phyloP scores from a whole-genome alignment of 164 flowering plant genomes.

The Piper longum region DNA sequence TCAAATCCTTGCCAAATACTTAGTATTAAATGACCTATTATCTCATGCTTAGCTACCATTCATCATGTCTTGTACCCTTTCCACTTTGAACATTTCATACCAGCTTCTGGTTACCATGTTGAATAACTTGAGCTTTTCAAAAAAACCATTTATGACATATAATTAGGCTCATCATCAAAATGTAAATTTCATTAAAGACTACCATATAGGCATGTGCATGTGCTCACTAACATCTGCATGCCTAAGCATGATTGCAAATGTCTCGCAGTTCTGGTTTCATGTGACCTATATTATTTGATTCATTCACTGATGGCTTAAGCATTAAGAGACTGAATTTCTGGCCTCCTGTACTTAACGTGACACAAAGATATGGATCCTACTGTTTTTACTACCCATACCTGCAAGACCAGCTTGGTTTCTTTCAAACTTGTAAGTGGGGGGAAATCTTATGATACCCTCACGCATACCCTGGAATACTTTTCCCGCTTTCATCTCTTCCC shows the following conservation, averaged over 20 bases:
- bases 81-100: too few species aligned
- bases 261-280: not conserved
- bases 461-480: slow-evolving; percentile 97
- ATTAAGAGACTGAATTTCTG: not conserved
- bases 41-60: too few species aligned
- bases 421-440: slow-evolving; percentile 97
- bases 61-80: too few species aligned
- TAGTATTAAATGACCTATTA: too few species aligned
- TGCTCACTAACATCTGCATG: not conserved
- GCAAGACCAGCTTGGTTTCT: slow-evolving; percentile 68
- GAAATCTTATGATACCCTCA: slow-evolving; percentile 76
- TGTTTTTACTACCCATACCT: slow-evolving; percentile 27
- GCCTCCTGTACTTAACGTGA: not conserved
- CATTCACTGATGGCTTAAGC: not conserved
- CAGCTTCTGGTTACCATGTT: too few species aligned
- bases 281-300: too few species aligned
- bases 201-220: not conserved
- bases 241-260: not conserved
- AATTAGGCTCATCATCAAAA: not conserved
- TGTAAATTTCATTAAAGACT: not conserved
- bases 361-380: not conserved
- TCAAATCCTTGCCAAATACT: too few species aligned
- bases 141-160: not conserved
- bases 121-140: not conserved
- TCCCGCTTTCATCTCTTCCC: slow-evolving; percentile 91